Evolutionary conservation across 2,329 filamentous ascomycete species (phyloP), one percentile per base, ranked within the genome.

Genomic region (Fulvia fulva): DNA sequence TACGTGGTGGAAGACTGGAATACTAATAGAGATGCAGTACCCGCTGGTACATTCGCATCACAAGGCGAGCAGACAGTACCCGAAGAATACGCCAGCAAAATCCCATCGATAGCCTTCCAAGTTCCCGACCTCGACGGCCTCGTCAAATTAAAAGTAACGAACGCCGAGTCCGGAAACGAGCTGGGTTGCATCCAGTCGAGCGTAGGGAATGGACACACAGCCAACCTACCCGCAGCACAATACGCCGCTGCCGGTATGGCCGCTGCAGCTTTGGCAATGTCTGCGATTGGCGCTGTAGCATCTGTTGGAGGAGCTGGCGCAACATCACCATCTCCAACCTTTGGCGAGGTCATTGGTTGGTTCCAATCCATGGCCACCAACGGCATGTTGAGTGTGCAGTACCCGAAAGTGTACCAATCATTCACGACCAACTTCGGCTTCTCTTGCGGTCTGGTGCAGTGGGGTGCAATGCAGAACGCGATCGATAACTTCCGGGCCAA

Each of bases 341-440:
- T 97, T 72, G 82, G 81, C 46, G 90, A 97, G 70, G 86, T 95
- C 50, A 83, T 96, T 65, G 86, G 87, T 61, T 95, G 90, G 84
- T 96, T 97, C 74, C 92, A 97, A 75, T 87, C 88, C 51, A 89
- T 97, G 81, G 91, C 94, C 26, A 88, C 94, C 79, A 97, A 94
- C 74, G 92, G 94, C 64, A 97, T 97, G 94, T 81, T 96, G 73
- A 95, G 90, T 59, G 92, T 95, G 67, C 84, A 87, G 67, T 91
- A 96, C 66, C 94, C 94, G 3, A 80, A 85, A 34, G 86, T 97
- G 37, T 97, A 97, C 77, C 85, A 87, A 66, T 93, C 87, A 73
- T 99, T 96, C 75, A 80, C 88, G 62, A 90, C 90, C 77, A 97
- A 97, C 77, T 97, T 99, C 73, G 92, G 81, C 49, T 97, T 97